These are phyloP conservation scores for Monosporozyma aquatica DNA, from an alignment of 805 yeast genomes.

Conservation along the genomic window DNA sequence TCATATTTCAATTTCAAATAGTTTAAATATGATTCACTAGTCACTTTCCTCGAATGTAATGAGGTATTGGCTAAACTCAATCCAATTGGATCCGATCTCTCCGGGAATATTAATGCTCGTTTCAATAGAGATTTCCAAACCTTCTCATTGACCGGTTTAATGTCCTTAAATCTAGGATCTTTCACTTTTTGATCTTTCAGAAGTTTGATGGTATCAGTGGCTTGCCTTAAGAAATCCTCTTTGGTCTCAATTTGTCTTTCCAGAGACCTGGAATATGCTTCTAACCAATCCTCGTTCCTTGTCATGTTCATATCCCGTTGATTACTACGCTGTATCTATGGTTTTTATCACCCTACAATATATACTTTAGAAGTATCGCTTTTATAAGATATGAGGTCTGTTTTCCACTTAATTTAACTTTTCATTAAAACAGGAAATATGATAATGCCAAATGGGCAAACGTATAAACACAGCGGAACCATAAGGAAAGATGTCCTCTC, in stretches of 20 bases:
- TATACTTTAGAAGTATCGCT: neutral
- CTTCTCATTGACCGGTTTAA: conserved; percentile 3
- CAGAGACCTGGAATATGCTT: conserved; percentile 15
- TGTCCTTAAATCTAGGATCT: neutral
- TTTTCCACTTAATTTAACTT: too few species aligned
- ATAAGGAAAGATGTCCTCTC: conserved; percentile 28
- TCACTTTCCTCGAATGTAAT: conserved; percentile 11
- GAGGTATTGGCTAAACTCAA: conserved; percentile 16
- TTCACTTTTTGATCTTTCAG: conserved; percentile 6
- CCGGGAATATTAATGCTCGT: conserved; percentile 24
- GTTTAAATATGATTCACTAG: conserved; percentile 8
- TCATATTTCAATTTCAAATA: conserved; percentile 8
- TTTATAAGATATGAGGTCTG: too few species aligned
- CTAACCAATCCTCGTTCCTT: conserved; percentile 6
- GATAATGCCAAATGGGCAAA: too few species aligned
- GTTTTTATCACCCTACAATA: neutral
- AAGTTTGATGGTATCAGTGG: conserved; percentile 13
- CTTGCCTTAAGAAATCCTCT: conserved; percentile 20
- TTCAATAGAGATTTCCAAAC: conserved; percentile 16
- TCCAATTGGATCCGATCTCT: conserved; percentile 29
- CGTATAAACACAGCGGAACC: too few species aligned
- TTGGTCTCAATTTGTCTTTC: conserved; percentile 23
- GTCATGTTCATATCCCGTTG: neutral
- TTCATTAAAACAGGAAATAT: too few species aligned
- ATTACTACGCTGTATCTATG: neutral